These are phyloP conservation scores for Picea sitchensis DNA, from an alignment of 75 land plant genomes.

Conservation along the genomic window DNA sequence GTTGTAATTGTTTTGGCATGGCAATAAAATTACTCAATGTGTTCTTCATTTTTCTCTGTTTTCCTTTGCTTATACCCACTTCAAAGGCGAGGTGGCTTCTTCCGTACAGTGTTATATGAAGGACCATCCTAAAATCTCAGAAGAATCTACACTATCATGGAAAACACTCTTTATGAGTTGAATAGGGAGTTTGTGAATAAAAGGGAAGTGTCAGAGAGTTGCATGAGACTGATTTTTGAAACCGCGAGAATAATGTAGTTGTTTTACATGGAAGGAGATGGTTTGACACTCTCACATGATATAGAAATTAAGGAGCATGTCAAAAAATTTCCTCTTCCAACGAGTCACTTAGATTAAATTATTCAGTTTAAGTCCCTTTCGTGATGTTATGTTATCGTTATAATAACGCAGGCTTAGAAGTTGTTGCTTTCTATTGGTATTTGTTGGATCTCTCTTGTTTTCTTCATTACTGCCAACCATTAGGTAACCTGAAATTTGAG, in stretches of 20 bases:
- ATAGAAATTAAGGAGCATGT: neutral
- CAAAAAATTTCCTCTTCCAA: neutral
- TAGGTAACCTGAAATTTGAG: too few species aligned
- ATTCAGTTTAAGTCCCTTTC: too few species aligned
- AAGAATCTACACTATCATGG: constrained; percentile 11
- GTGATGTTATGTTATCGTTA: too few species aligned
- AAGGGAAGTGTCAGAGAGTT: neutral
- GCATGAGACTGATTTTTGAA: constrained; percentile 22
- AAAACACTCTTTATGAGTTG: constrained; percentile 15
- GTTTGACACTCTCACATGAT: neutral
- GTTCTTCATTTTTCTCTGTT: too few species aligned
- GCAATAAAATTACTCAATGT: too few species aligned
- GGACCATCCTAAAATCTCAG: constrained; percentile 5
- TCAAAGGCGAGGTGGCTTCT: constrained; percentile 7
- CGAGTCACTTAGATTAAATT: too few species aligned
- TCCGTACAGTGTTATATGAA: constrained; percentile 27
- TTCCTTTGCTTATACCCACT: too few species aligned
- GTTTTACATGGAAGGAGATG: constrained; percentile 25
- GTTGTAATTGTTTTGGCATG: too few species aligned
- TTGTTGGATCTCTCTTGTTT: too few species aligned
- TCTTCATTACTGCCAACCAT: too few species aligned
- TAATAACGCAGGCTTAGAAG: too few species aligned
- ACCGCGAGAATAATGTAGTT: constrained; percentile 22
- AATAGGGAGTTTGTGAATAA: constrained; percentile 13
- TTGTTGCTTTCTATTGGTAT: too few species aligned